Conservation (phyloP, 2,329 filamentous ascomycete genomes). For the Elsinoe fawcettii region DNA sequence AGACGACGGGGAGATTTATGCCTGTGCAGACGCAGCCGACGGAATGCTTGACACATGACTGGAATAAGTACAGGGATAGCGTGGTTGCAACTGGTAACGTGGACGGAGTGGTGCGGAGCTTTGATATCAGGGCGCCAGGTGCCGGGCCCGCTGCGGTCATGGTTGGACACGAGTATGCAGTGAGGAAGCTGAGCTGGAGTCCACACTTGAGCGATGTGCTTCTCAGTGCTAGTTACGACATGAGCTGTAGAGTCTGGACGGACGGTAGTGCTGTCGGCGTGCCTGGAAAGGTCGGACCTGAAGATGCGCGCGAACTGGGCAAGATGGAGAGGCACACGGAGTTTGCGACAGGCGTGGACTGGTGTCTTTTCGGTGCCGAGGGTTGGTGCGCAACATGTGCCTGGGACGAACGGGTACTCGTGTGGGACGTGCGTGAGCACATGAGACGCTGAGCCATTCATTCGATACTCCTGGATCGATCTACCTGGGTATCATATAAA, state of each 20-base stretch:
- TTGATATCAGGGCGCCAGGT: conserved; percentile 73
- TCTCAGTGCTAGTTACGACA: conserved; percentile 89
- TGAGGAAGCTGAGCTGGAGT: conserved; percentile 80
- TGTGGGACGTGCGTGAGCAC: conserved; percentile 77
- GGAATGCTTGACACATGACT: conserved; percentile 90
- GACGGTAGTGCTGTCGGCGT: conserved; percentile 57
- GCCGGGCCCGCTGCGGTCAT: conserved; percentile 67
- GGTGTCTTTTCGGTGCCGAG: conserved; percentile 92
- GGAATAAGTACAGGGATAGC: conserved; percentile 92
- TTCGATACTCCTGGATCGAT: background rate
- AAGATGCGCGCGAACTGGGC: conserved; percentile 56
- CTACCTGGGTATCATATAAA: conserved; percentile 8
- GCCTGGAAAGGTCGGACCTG: conserved; percentile 27
- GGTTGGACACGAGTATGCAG: conserved; percentile 82
- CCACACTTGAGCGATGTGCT: conserved; percentile 86
- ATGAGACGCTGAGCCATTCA: conserved; percentile 40
- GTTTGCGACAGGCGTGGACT: conserved; percentile 92
- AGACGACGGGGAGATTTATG: conserved; percentile 38
- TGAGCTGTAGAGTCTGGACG: conserved; percentile 92
- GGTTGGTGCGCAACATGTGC: conserved; percentile 93
- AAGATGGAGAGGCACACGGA: conserved; percentile 91
- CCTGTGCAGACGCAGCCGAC: conserved; percentile 50
- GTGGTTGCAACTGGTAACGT: conserved; percentile 84
- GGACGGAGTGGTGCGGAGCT: conserved; percentile 77
- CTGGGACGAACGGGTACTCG: conserved; percentile 84